Conservation (phyloP, 1,284 basidiomycete genomes). For the Trametes sp. region DNA sequence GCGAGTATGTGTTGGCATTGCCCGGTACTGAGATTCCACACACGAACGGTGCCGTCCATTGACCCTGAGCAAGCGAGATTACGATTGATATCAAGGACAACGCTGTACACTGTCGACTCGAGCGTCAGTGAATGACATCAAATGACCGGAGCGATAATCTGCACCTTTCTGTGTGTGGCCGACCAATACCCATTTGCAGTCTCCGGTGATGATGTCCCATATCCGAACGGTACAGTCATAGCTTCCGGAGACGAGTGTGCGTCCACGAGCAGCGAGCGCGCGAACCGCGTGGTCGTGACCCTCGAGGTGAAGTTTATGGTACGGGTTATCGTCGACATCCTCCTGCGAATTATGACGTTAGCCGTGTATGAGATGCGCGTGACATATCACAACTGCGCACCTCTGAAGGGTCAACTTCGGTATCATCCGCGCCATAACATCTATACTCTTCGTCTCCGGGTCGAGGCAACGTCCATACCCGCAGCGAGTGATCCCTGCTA, state of each 20-base stretch:
- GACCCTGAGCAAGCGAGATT: conserved; percentile 94
- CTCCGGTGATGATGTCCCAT: conserved; percentile 93
- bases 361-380: background rate
- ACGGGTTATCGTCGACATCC: conserved; percentile 89
- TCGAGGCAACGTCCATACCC: conserved; percentile 90
- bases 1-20: conserved; percentile 81
- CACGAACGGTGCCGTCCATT: conserved; percentile 94
- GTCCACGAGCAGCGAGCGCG: conserved; percentile 89
- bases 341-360: conserved; percentile 47
- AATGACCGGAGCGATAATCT: conserved; percentile 14
- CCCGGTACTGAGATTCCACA: conserved; percentile 89
- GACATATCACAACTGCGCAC: conserved; percentile 46
- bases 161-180: conserved; percentile 93
- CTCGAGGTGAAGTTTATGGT: conserved; percentile 83
- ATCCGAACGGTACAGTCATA: conserved; percentile 94
- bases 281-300: conserved; percentile 93
- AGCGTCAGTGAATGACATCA: background rate
- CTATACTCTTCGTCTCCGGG: conserved; percentile 80
- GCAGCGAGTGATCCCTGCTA: conserved; percentile 87
- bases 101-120: conserved; percentile 78
- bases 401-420: conserved; percentile 72
- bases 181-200: conserved; percentile 79
- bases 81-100: conserved; percentile 85
- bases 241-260: conserved; percentile 92
- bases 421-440: conserved; percentile 73